Evolutionary conservation across 169 alveolate species (phyloP).

Genomic region (Babesia ovata): DNA sequence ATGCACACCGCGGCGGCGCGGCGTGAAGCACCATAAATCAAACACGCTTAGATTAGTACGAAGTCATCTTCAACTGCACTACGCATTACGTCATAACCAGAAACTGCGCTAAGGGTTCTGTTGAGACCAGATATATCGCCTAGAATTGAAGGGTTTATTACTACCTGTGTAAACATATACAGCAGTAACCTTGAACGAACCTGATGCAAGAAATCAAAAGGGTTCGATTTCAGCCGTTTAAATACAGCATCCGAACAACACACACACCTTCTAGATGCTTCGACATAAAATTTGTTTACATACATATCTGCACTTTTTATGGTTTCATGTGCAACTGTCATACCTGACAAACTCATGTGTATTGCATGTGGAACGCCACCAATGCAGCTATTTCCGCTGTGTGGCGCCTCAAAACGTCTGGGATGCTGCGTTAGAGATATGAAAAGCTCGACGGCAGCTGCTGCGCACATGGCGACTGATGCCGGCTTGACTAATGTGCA

Average conservation of each 20-base stretch:
- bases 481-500: slow-evolving; percentile 76
- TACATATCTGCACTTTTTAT: slow-evolving; percentile 36
- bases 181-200: slow-evolving; percentile 11
- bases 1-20: not conserved
- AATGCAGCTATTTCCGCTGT: slow-evolving; percentile 57
- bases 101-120: slow-evolving; percentile 6
- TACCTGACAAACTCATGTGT: slow-evolving; percentile 67
- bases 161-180: slow-evolving; percentile 23
- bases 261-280: slow-evolving; percentile 67
- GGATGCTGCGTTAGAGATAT: slow-evolving; percentile 74
- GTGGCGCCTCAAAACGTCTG: slow-evolving; percentile 66
- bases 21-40: slow-evolving; percentile 9
- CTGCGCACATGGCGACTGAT: slow-evolving; percentile 70
- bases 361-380: slow-evolving; percentile 76
- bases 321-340: not conserved
- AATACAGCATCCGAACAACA: slow-evolving; percentile 73
- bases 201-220: slow-evolving; percentile 45
- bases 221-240: slow-evolving; percentile 33
- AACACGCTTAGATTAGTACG: slow-evolving; percentile 5
- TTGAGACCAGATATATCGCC: slow-evolving; percentile 35
- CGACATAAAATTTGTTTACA: slow-evolving; percentile 47
- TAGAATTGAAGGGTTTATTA: slow-evolving; percentile 23
- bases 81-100: not conserved
- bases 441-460: slow-evolving; percentile 70
- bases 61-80: slow-evolving; percentile 10